phyloP scores from a whole-genome alignment of 208 protist genomes.

The Leishmania mexicana region DNA sequence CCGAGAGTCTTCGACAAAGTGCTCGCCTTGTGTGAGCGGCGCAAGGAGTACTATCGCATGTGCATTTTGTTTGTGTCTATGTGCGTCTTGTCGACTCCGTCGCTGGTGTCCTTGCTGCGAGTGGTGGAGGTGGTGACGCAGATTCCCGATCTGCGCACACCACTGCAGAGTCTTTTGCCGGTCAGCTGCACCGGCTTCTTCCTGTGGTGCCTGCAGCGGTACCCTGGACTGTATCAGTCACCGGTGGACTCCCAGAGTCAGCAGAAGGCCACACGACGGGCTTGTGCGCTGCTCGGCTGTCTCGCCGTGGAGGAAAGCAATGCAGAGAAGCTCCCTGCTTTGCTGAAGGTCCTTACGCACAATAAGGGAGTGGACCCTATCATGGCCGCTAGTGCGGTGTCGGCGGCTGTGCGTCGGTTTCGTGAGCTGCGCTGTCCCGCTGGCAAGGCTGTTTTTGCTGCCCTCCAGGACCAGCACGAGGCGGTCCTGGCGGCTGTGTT shows the following conservation, averaged over 20 bases:
- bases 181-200: constrained; percentile 38
- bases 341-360: constrained; percentile 14
- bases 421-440: constrained; percentile 10
- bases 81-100: constrained; percentile 70
- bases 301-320: constrained; percentile 23
- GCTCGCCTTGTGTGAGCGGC: constrained; percentile 54
- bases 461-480: not conserved
- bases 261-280: constrained; percentile 4
- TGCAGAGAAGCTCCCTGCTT: constrained; percentile 10
- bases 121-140: constrained; percentile 51
- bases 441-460: not conserved
- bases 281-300: constrained; percentile 13
- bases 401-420: constrained; percentile 18
- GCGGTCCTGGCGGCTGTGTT: not conserved
- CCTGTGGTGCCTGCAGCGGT: constrained; percentile 55
- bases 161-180: constrained; percentile 27
- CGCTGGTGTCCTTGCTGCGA: constrained; percentile 48
- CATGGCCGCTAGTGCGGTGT: constrained; percentile 11
- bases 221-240: constrained; percentile 23
- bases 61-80: constrained; percentile 70
- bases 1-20: constrained; percentile 66
- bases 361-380: not conserved
- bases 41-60: constrained; percentile 48
- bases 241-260: constrained; percentile 7
- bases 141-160: constrained; percentile 17